Evolutionary conservation across 345 rosid species (phyloP).

Genomic region (Crucihimalaya himalaica): DNA sequence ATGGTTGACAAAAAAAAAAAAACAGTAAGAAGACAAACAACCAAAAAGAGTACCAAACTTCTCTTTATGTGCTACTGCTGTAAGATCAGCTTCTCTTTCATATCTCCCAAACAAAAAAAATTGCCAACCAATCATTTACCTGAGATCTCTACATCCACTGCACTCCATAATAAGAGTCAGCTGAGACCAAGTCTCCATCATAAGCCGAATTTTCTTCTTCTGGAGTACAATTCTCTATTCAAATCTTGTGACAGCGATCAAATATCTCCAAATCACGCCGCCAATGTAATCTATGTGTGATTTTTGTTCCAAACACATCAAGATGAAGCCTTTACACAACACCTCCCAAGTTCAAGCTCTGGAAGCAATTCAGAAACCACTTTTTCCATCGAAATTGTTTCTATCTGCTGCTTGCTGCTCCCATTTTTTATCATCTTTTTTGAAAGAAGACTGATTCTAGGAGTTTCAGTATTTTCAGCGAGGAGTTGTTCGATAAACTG

Average conservation of each 20-base stretch:
- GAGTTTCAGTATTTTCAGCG: conserved; percentile 36
- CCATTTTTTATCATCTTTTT: conserved; percentile 43
- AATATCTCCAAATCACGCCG: conserved; percentile 3
- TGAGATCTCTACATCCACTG: conserved; percentile 10
- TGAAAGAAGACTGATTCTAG: conserved; percentile 58
- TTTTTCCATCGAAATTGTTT: conserved; percentile 47
- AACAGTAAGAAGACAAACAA: conserved; percentile 4
- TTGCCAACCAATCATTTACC: conserved; percentile 29
- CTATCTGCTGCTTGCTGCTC: conserved; percentile 40
- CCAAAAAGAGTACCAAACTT: background rate
- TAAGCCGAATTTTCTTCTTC: background rate
- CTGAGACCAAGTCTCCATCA: background rate
- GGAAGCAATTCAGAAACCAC: conserved; percentile 73
- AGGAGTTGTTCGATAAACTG: conserved; percentile 58
- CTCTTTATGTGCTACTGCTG: background rate
- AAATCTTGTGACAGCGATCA: conserved; percentile 3
- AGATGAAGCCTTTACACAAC: conserved; percentile 50
- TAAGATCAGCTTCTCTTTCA: conserved; percentile 24
- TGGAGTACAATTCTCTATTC: conserved; percentile 27
- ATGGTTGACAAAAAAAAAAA: no score
- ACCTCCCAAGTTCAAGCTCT: conserved; percentile 54
- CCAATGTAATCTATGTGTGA: conserved; percentile 3
- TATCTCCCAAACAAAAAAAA: background rate
- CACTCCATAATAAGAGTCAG: conserved; percentile 1
- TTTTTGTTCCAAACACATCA: conserved; percentile 38